Evolutionary conservation across 2,329 filamentous ascomycete species (phyloP).

Genomic region (Pezicula neosporulosa): DNA sequence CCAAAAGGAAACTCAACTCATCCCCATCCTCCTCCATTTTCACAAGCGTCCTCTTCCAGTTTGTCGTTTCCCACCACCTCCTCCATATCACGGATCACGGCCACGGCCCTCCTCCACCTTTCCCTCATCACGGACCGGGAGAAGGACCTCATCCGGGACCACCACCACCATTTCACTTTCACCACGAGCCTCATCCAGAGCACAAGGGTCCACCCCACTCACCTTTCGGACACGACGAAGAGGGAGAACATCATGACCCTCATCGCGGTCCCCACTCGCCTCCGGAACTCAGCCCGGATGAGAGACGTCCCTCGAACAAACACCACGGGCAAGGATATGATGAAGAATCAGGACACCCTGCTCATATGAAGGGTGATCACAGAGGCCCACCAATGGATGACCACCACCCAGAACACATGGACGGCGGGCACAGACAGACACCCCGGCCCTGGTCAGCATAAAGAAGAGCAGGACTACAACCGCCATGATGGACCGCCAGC

Average conservation of each 20-base stretch:
- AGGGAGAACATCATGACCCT: background rate
- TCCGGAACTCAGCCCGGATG: background rate
- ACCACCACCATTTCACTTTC: conserved; percentile 7
- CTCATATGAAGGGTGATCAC: too few species aligned
- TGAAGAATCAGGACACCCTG: too few species aligned
- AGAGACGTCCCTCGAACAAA: background rate
- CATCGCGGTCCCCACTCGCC: conserved; percentile 5
- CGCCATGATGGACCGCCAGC: background rate
- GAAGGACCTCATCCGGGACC: background rate
- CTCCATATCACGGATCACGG: too few species aligned
- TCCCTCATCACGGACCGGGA: conserved; percentile 1
- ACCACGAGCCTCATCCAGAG: conserved; percentile 4
- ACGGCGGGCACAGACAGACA: background rate
- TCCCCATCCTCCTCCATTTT: conserved; percentile 24
- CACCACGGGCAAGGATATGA: too few species aligned
- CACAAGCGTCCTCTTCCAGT: conserved; percentile 25
- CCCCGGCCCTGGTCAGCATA: too few species aligned
- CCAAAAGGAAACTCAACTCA: conserved; percentile 16
- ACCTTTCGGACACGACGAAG: background rate
- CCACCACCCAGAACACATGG: too few species aligned
- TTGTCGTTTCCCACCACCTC: conserved; percentile 22
- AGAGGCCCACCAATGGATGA: too few species aligned
- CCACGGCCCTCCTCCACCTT: conserved; percentile 11
- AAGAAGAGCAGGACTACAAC: background rate
- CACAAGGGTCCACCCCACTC: background rate